Conservation (phyloP, 495 filamentous ascomycete genomes). For the Baudoinia panamericana region DNA sequence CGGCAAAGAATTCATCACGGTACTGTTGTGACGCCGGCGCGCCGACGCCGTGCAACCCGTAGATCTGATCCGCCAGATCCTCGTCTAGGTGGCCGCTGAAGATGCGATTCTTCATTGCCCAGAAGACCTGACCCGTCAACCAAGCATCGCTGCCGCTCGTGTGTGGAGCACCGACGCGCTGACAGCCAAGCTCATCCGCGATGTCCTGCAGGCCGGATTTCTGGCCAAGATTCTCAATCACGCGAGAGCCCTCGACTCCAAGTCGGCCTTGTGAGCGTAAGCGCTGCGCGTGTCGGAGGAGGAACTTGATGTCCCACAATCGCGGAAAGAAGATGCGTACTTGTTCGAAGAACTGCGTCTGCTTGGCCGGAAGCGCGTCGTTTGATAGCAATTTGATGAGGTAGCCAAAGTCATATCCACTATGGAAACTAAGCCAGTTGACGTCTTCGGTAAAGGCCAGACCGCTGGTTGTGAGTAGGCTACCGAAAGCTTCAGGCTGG, state of each 20-base stretch:
- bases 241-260: conserved; percentile 48
- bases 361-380: conserved; percentile 68
- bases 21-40: conserved; percentile 35
- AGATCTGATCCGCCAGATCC: conserved; percentile 84
- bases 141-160: conserved; percentile 85
- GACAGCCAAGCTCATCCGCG: conserved; percentile 80
- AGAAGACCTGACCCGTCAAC: conserved; percentile 54
- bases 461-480: conserved; percentile 79
- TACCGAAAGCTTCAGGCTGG: conserved; percentile 73
- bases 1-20: conserved; percentile 27
- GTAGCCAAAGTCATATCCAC: conserved; percentile 98
- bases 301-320: conserved; percentile 91
- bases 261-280: conserved; percentile 31
- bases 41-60: conserved; percentile 64
- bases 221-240: conserved; percentile 64
- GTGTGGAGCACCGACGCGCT: conserved; percentile 72
- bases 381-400: conserved; percentile 82
- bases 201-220: conserved; percentile 87
- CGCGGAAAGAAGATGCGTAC: conserved; percentile 85
- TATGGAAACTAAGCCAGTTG: conserved; percentile 93
- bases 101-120: conserved; percentile 42
- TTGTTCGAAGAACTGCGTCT: conserved; percentile 69
- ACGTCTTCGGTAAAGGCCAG: conserved; percentile 80
- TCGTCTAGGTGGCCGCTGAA: conserved; percentile 79
- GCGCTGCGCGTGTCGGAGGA: conserved; percentile 78